Base-by-base conservation (phyloP, 2,329 filamentous ascomycete species). In the Metarhizium sp. region DNA sequence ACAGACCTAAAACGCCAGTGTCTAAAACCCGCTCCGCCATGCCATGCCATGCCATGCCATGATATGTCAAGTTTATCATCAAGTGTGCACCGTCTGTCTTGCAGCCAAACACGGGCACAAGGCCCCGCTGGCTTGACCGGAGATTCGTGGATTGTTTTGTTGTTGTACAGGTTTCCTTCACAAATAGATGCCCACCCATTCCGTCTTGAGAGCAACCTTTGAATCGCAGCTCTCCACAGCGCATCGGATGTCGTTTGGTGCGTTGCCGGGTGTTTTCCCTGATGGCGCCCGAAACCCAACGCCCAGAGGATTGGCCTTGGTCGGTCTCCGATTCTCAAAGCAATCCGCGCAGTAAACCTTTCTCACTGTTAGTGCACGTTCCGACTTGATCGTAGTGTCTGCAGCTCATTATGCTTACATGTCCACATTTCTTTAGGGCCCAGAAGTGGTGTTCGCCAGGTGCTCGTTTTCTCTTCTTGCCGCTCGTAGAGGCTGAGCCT, bases 391-490 rank as follows among this genome's bases (percentile, higher is more conserved):
- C 25, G 2, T 16, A 7, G 45, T 14, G 18, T 13, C 32, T 48
- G 4, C 7, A 10, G 29, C 34, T 46, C 6, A 43, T 32, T 18
- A 6, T 18, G 69, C 78, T 66, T 79, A 97, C 94, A 74, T 99
- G 94, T 60, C 94, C 94, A 68, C 94, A 99, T 52, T 80, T 80
- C 71, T 92, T 96, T 40, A 94, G 79, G 1, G 94, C 87, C 91
- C 92, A 97, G 59, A 97, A 92, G 64, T 96, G 88, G 66, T 89
- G 85, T 70, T 95, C 91, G 25, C 77, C 79, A 6, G 75, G 71
- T 20, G 77, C 73, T 38, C 68, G 62, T 63, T 79, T 84, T 50
- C 73, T 72, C 43, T 73, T 78, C 59, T 63, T 71, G 16, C 25
- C 47, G 30, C 40, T 25, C 0, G 60, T 55, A 11, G 50, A 30